Base-by-base conservation (phyloP, 1,284 basidiomycete species). In the Ganoderma multipileum region DNA sequence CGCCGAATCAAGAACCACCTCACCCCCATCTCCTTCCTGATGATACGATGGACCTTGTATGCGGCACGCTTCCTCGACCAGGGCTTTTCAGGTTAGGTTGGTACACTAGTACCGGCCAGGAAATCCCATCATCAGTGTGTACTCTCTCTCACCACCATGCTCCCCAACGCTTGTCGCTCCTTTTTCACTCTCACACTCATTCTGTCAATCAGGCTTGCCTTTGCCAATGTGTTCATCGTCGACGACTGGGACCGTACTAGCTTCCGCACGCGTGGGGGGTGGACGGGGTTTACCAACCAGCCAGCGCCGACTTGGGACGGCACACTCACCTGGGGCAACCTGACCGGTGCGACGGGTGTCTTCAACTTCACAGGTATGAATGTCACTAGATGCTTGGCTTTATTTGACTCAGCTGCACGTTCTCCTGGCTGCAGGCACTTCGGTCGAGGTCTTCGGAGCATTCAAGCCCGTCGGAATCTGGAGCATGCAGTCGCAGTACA, bases 401-500 rank as follows among this genome's bases (percentile, higher is more conserved):
- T 14, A 2, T 47, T 30, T 38, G 52, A 8, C 52, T 55, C 23
- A 33, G 18, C 1, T 3, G 12, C 28, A n/a, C n/a, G n/a, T 20
- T 28, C 6, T 18, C 23, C 23, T 3, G 23, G 5, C 9, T 50
- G 3, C 9, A 58, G 55, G 55, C 55, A 58, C 55, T 7, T 58
- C 55, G 9, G 30, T 58, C 14, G 18, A 58, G 55, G 55, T 58
- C 55, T 33, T 58, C 30, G 55, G 55, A 0, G 30, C 55, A 9
- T 38, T 58, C 33, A 33, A 38, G n/a, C 55, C 55, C 33, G 20
- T 58, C 33, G 55, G 55, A 6, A n/a, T 14, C 9, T 58, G 55
- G 55, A 58, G 55, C 55, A 58, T 58, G 55, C 33, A 58, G 33
- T 58, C 55, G 33, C 55, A 58, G 55, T 58, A 58, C 33, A n/a